Evolutionary conservation across 1,284 basidiomycete genomes (phyloP), one percentile per base, ranked within the genome.

Genomic region (Omphalotus olearius): DNA sequence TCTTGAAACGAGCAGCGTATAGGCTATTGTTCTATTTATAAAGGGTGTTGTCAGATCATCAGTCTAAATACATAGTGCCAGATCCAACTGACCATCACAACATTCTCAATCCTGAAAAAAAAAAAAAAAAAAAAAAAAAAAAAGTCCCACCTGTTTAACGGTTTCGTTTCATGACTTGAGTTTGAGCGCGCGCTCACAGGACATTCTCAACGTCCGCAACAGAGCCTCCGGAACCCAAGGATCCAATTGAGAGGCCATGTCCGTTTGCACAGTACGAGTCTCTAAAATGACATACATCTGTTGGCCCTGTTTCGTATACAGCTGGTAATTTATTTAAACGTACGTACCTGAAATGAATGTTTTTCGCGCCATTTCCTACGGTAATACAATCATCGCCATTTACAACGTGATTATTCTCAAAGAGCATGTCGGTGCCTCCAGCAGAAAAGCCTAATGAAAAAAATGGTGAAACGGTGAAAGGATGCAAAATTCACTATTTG

Each of bases 1-100:
- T 83, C 68, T 83, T 84, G 70, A 83, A 84, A n/a, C 82, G 72
- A 6, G 81, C 82, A 11, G 67, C 80, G 53, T 83, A 83, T 0
- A 83, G 64, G 0, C 74, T 63, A 50, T 76, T 71, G 56, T 75
- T 74, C 78, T 80, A 33, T 33, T 9, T 9, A 23, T 17, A n/a
- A 37, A 16, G 3, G 43, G 5, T 1, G 26, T 14, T 28, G 17
- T 38, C 25, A 36, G 17, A 39, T 39, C 37, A 39, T 38, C 26
- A 28, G 18, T 25, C 26, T 4, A 5, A 13, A 6, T 25, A 7
- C 20, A 20, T 6, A 20, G 16, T 13, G 9, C 6, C 14, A 11
- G 10, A n/a, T 40, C 16, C 10, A 6, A 53, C 63, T 18, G 47
- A 78, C 79, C 79, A 83, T 80, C 39, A 74, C 53, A 6, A 78